phyloP scores from a whole-genome alignment of 1,284 basidiomycete species.

The Irpex sp. region DNA sequence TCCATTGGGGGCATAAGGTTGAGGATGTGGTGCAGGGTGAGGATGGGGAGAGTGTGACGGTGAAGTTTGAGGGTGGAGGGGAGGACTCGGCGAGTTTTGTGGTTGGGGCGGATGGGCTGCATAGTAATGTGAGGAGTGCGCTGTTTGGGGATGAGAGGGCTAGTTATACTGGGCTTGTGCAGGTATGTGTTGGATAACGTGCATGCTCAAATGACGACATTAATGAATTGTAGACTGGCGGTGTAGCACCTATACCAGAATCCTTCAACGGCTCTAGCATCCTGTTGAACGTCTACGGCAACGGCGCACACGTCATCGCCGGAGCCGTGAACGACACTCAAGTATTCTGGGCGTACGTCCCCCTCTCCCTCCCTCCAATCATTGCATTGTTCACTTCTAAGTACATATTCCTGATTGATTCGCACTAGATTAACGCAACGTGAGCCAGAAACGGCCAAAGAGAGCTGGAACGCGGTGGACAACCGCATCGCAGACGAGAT shows the following conservation, averaged over 20 bases:
- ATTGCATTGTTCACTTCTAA: too few species aligned
- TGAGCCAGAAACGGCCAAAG: conserved; percentile 33
- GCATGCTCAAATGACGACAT: too few species aligned
- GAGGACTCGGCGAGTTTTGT: conserved; percentile 35
- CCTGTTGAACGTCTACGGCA: conserved; percentile 33
- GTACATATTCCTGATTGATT: neutral
- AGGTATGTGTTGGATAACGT: conserved; percentile 23
- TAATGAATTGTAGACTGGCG: conserved; percentile 25
- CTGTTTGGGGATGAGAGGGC: conserved; percentile 37
- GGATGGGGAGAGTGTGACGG: conserved; percentile 25
- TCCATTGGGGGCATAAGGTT: conserved; percentile 33
- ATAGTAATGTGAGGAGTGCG: conserved; percentile 33
- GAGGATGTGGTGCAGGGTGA: conserved; percentile 29
- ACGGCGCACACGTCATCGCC: conserved; percentile 33
- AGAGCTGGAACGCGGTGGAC: conserved; percentile 35
- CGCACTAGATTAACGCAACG: conserved; percentile 28
- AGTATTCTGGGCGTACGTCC: conserved; percentile 37
- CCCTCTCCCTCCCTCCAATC: too few species aligned
- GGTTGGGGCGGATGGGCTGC: conserved; percentile 43
- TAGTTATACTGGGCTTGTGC: conserved; percentile 35
- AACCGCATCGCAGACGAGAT: conserved; percentile 23
- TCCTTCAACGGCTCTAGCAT: conserved; percentile 1
- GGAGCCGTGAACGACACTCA: conserved; percentile 30
- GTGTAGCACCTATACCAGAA: conserved; percentile 28
- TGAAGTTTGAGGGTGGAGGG: conserved; percentile 33